phyloP scores from a whole-genome alignment of 2,329 filamentous ascomycete genomes.

The Berkeleyomyces basicola region DNA sequence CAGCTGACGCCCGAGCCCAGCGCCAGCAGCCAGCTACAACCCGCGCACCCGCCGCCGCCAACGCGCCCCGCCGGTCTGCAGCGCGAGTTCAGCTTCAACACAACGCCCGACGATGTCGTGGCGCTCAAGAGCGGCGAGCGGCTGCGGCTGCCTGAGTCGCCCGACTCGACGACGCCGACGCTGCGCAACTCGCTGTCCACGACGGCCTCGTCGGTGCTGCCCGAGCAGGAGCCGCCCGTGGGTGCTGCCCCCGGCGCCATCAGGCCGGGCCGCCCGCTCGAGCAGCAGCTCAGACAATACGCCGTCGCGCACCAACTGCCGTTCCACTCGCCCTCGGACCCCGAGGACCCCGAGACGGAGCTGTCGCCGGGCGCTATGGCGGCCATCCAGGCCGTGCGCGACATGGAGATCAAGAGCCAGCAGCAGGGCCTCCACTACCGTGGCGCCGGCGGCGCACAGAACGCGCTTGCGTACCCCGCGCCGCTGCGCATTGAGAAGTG shows the following conservation, averaged over 20 bases:
- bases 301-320: slow-evolving; percentile 1
- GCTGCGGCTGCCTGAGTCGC: slow-evolving; percentile 6
- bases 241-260: not conserved
- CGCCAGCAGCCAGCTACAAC: not conserved
- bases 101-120: slow-evolving; percentile 3
- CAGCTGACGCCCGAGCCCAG: not conserved
- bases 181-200: slow-evolving; percentile 8
- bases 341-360: not conserved
- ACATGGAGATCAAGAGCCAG: not conserved
- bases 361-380: not conserved
- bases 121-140: not conserved
- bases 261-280: not conserved
- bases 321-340: not conserved
- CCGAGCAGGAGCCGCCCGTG: not conserved
- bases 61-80: not conserved
- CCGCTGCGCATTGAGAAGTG: slow-evolving; percentile 9
- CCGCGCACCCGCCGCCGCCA: not conserved
- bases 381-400: not conserved
- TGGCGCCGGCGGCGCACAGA: too few relatives aligned
- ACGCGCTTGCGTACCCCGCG: not conserved
- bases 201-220: not conserved
- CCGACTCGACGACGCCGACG: slow-evolving; percentile 4
- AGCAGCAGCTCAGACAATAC: not conserved
- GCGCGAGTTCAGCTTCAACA: slow-evolving; percentile 1
- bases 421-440: not conserved